Conservation (phyloP, 305 asterid species). For the Solanum aculeatissimum region DNA sequence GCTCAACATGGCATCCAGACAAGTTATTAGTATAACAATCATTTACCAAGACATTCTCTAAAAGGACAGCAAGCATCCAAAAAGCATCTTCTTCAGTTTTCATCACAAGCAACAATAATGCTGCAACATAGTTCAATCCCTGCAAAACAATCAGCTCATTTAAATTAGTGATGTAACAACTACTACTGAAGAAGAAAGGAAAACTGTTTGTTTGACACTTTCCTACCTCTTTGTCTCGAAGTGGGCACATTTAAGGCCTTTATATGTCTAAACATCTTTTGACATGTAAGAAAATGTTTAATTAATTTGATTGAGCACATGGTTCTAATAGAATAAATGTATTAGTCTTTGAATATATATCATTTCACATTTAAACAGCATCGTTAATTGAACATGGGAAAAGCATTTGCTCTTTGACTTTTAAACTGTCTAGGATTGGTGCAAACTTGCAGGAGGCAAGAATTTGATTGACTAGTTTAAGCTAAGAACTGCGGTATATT, state of each 20-base stretch:
- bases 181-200: neutral
- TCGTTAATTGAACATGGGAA: neutral
- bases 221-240: neutral
- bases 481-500: neutral
- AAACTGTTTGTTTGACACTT: neutral
- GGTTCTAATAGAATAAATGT: neutral
- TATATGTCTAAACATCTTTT: neutral
- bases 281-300: neutral
- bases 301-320: neutral
- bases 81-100: conserved; percentile 98
- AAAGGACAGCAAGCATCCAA: conserved; percentile 97
- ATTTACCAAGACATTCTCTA: conserved; percentile 77
- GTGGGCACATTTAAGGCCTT: neutral
- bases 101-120: conserved; percentile 86
- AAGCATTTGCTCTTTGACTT: neutral
- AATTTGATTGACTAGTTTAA: neutral
- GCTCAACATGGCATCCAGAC: conserved; percentile 97
- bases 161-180: neutral
- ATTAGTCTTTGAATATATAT: neutral
- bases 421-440: neutral
- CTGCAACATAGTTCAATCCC: conserved; percentile 97
- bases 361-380: neutral
- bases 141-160: conserved; percentile 16
- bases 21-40: conserved; percentile 87
- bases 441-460: neutral